Evolutionary conservation across 768 basidiomycete species (phyloP).

Genomic region (Leccinum arenicola): DNA sequence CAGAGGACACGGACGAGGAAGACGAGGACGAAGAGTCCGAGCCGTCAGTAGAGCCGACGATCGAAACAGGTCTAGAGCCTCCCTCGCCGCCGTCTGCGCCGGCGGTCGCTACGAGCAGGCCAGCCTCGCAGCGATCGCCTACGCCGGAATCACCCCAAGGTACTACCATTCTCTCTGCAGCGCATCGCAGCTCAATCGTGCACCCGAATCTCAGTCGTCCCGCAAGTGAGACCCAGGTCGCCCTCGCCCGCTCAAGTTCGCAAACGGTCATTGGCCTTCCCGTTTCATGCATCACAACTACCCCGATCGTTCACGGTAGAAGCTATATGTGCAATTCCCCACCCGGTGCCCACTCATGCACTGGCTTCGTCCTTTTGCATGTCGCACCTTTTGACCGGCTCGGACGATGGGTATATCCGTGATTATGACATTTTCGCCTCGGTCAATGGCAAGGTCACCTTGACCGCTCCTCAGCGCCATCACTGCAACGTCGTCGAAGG

Average conservation of each 20-base stretch:
- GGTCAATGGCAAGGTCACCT: conserved; percentile 82
- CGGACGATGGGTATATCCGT: conserved; percentile 90
- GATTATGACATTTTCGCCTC: conserved; percentile 89
- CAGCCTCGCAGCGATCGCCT: conserved; percentile 21
- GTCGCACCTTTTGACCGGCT: conserved; percentile 86
- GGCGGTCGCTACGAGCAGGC: conserved; percentile 15
- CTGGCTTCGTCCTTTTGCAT: conserved; percentile 84
- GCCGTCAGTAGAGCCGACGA: conserved; percentile 30
- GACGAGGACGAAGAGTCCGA: conserved; percentile 51
- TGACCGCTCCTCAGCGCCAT: conserved; percentile 85
- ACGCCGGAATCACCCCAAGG: conserved; percentile 36
- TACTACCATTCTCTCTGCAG: conserved; percentile 13
- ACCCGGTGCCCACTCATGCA: conserved; percentile 85
- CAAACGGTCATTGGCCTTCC: conserved; percentile 40
- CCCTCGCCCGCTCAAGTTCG: conserved; percentile 57
- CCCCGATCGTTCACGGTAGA: conserved; percentile 82
- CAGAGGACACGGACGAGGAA: conserved; percentile 58
- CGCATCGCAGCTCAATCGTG: conserved; percentile 17
- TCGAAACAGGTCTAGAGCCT: conserved; percentile 31
- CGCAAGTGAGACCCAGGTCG: conserved; percentile 36
- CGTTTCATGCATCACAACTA: conserved; percentile 26
- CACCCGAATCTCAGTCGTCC: conserved; percentile 13
- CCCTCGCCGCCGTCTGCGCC: conserved; percentile 28
- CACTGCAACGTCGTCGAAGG: conserved; percentile 91
- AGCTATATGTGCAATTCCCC: conserved; percentile 88